Percentiles rank a stretch among this genome's conserved stretches.
Evolutionary conservation across 2,329 filamentous ascomycete genomes (phyloP).

Genomic region (Metarhizium album): DNA sequence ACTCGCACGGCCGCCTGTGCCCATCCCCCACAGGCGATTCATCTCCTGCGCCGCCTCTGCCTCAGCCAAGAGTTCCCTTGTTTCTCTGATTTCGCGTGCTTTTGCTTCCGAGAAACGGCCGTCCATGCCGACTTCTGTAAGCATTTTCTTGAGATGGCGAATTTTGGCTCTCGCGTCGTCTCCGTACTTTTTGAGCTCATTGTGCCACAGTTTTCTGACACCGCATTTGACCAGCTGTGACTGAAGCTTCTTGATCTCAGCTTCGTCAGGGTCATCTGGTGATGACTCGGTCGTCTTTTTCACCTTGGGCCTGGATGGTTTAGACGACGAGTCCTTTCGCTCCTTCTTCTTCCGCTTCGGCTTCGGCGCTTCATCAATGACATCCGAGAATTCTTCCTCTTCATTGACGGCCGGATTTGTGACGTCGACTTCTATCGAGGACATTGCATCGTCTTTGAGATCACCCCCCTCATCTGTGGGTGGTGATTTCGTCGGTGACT

Average conservation of each 20-base stretch:
- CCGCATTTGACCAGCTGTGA: conserved; percentile 82
- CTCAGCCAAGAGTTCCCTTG: conserved; percentile 73
- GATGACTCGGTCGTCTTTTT: conserved; percentile 19
- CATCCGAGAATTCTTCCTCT: conserved; percentile 31
- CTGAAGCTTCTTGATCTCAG: conserved; percentile 81
- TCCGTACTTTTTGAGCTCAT: conserved; percentile 66
- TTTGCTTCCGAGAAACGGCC: conserved; percentile 79
- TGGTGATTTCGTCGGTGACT: conserved; percentile 8
- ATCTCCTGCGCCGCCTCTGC: conserved; percentile 77
- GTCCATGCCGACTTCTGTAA: conserved; percentile 75
- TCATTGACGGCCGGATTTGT: conserved; percentile 15
- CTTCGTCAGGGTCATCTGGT: conserved; percentile 50
- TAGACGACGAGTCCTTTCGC: conserved; percentile 18
- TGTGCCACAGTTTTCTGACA: conserved; percentile 81
- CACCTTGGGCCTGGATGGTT: conserved; percentile 16
- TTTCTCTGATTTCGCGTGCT: conserved; percentile 78
- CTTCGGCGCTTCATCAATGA: conserved; percentile 62
- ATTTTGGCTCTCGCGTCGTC: conserved; percentile 71
- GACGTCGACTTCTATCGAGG: conserved; percentile 11
- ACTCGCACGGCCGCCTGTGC: conserved; percentile 29
- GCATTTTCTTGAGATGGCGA: conserved; percentile 64
- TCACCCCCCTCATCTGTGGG: conserved; percentile 7
- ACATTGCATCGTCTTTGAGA: conserved; percentile 12
- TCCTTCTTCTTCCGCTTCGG: conserved; percentile 47
- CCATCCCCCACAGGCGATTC: conserved; percentile 63